A percentile compares a stretch with the other conserved stretches of the same genome.
Conservation (phyloP, 192 early-diverging fungal species). For the Chytriomyces hyalinus region DNA sequence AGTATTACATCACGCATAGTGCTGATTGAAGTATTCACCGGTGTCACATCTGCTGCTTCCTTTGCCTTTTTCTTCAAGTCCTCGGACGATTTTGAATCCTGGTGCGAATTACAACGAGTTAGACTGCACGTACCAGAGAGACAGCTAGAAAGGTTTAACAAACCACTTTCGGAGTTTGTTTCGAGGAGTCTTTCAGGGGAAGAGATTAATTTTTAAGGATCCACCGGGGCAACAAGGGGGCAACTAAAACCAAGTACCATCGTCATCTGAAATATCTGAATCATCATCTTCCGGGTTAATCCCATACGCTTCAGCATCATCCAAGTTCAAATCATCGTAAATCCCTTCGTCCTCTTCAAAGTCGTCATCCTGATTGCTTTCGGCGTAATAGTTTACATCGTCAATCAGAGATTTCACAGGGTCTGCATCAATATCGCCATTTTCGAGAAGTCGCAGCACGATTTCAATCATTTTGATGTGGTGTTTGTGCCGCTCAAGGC, state of each 20-base stretch:
- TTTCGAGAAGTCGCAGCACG: constrained; percentile 90
- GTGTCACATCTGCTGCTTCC: constrained; percentile 34
- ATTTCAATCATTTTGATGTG: constrained; percentile 92
- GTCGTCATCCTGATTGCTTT: constrained; percentile 86
- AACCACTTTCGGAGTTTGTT: constrained; percentile 1
- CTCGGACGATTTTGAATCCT: constrained; percentile 28
- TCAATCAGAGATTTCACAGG: constrained; percentile 71
- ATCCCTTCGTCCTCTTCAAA: constrained; percentile 93
- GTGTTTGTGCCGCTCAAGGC: constrained; percentile 87
- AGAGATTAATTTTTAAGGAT: background rate
- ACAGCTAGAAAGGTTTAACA: background rate
- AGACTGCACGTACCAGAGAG: background rate
- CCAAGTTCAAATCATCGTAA: constrained; percentile 91
- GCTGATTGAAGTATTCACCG: background rate
- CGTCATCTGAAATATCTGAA: constrained; percentile 40
- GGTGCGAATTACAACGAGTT: background rate
- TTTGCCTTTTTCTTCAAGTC: constrained; percentile 29
- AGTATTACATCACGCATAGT: background rate
- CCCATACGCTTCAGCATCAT: constrained; percentile 88
- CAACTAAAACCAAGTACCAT: constrained; percentile 11
- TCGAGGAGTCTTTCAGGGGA: background rate
- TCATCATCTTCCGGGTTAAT: constrained; percentile 74
- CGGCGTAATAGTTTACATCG: constrained; percentile 91
- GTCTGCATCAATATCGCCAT: constrained; percentile 85
- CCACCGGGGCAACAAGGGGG: background rate